A percentile compares a stretch with the other conserved stretches of the same genome.
Conservation (phyloP, 2,329 filamentous ascomycete species). For the Colletotrichum gloeosporioides region DNA sequence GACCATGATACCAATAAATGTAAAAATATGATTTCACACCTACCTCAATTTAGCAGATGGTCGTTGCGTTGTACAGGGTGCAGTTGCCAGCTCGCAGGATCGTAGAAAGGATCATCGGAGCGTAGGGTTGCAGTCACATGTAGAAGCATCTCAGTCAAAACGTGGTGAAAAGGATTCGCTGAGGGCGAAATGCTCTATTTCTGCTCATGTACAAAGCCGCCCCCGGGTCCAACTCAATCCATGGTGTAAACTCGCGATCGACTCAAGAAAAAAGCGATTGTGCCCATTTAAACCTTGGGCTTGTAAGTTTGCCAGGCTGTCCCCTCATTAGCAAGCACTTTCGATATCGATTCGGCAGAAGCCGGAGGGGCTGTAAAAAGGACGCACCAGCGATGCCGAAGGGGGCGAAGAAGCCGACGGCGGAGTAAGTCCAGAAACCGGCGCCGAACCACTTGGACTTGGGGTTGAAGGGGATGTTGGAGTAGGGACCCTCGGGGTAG, state of each 20-base stretch:
- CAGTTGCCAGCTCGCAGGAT: not conserved
- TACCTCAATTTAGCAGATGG: not conserved
- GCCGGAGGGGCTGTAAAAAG: conserved; percentile 24
- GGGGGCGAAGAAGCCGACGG: conserved; percentile 62
- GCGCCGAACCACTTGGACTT: conserved; percentile 83
- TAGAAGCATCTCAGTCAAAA: not conserved
- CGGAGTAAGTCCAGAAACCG: conserved; percentile 79
- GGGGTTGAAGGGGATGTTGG: conserved; percentile 97
- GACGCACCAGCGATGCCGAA: conserved; percentile 68
- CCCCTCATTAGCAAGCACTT: conserved; percentile 23
- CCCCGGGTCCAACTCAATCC: conserved; percentile 25
- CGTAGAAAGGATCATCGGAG: not conserved
- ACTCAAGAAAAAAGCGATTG: conserved; percentile 6
- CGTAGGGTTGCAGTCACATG: not conserved
- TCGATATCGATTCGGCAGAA: not conserved
- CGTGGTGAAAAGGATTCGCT: not conserved
- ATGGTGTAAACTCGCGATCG: conserved; percentile 19
- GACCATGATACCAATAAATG: conserved; percentile 21
- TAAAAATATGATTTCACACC: not conserved
- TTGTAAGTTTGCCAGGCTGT: conserved; percentile 58
- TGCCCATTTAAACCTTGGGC: conserved; percentile 43
- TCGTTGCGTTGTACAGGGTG: not conserved
- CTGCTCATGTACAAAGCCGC: conserved; percentile 34
- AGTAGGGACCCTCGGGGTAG: conserved; percentile 94
- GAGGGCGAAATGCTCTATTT: conserved; percentile 35